Percentiles rank a stretch among this genome's conserved stretches.
Conservation (phyloP, 176 grass and related monocot species). For the Cocos nucifera region DNA sequence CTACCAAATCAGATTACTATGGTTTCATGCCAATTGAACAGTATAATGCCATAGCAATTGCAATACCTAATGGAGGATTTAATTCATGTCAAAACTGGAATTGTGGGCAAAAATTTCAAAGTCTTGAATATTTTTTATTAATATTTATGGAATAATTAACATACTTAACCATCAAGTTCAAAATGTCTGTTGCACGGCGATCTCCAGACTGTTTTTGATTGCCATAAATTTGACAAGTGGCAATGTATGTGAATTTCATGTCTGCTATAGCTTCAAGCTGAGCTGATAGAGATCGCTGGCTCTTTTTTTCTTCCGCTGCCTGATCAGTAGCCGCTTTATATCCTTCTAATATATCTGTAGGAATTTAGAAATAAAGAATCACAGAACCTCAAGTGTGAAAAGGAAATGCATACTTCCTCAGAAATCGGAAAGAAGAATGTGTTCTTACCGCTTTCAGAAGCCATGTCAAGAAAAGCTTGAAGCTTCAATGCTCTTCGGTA, state of each 20-base stretch:
- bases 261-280: slow-evolving; percentile 80
- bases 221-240: slow-evolving; percentile 88
- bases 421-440: too few relatives aligned
- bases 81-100: too few relatives aligned
- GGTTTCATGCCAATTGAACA: too few relatives aligned
- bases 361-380: slow-evolving; percentile 10
- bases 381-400: slow-evolving; percentile 3
- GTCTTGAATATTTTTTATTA: too few relatives aligned
- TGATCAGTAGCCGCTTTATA: slow-evolving; percentile 63
- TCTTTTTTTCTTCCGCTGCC: slow-evolving; percentile 60
- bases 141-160: slow-evolving; percentile 11
- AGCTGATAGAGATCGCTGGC: slow-evolving; percentile 62
- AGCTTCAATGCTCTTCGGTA: slow-evolving; percentile 90
- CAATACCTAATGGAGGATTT: too few relatives aligned
- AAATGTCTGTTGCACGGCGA: slow-evolving; percentile 89
- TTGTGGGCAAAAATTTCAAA: too few relatives aligned
- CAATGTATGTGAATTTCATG: slow-evolving; percentile 88
- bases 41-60: too few relatives aligned
- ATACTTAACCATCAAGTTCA: slow-evolving; percentile 99
- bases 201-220: slow-evolving; percentile 95
- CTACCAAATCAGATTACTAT: too few relatives aligned
- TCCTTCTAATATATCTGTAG: slow-evolving; percentile 81
- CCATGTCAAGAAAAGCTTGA: slow-evolving; percentile 97
- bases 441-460: slow-evolving; percentile 66
- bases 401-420: not conserved